These are phyloP conservation scores for Narthecium ossifragum DNA, from an alignment of 106 monocot species.

Conservation along the genomic window DNA sequence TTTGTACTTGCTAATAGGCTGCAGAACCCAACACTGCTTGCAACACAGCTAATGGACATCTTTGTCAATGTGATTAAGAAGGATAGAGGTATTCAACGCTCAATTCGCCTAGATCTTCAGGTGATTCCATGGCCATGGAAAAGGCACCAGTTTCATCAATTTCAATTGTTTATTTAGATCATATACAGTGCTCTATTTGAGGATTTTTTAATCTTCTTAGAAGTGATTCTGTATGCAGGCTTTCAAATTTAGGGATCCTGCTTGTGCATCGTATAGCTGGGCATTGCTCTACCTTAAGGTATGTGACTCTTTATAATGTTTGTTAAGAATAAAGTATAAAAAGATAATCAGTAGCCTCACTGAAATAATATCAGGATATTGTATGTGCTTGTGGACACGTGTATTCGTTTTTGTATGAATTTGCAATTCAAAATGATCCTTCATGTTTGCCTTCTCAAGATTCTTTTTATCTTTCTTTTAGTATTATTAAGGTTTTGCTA, in stretches of 20 bases:
- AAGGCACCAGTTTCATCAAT: slow-evolving; percentile 2
- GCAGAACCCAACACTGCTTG: slow-evolving; percentile 70
- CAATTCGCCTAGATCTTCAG: slow-evolving; percentile 93
- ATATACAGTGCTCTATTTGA: background rate
- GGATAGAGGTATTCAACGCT: slow-evolving; percentile 57
- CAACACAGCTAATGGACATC: slow-evolving; percentile 85
- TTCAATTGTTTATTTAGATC: background rate
- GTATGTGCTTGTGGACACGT: no score
- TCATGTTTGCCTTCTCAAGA: background rate
- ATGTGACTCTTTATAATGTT: no score
- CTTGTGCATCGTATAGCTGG: slow-evolving; percentile 83
- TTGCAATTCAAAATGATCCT: background rate
- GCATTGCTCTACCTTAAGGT: slow-evolving; percentile 87
- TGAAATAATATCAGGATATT: no score
- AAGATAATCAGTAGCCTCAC: no score
- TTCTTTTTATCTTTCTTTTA: background rate
- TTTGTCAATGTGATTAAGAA: slow-evolving; percentile 82
- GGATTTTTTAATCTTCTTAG: background rate
- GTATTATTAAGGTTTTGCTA: background rate
- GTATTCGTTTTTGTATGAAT: no score
- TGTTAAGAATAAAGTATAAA: no score
- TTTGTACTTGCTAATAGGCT: slow-evolving; percentile 95
- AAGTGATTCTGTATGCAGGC: slow-evolving; percentile 36
- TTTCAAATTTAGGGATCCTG: slow-evolving; percentile 86
- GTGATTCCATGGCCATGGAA: slow-evolving; percentile 24